Evolutionary conservation across 225 moss, liverwort and hornwort genomes (phyloP).

Genomic region (Physcomitrium patens): DNA sequence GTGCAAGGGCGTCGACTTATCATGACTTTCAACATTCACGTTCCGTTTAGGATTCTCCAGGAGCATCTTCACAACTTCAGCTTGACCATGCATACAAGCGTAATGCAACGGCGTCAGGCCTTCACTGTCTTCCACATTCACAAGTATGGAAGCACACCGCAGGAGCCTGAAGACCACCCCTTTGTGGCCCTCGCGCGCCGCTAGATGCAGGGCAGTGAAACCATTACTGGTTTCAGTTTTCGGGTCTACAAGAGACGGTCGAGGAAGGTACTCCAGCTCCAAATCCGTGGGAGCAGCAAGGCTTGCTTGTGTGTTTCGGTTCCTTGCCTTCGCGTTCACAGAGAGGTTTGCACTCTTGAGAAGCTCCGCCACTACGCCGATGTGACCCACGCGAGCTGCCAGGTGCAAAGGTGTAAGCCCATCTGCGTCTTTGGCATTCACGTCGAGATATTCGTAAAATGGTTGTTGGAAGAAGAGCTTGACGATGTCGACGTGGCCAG

Average conservation of each 20-base stretch:
- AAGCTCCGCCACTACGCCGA: conserved; percentile 46
- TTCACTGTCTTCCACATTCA: conserved; percentile 43
- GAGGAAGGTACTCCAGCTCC: conserved; percentile 48
- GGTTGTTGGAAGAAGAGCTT: conserved; percentile 42
- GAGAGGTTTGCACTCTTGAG: conserved; percentile 44
- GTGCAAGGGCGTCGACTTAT: conserved; percentile 53
- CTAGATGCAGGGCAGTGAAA: conserved; percentile 54
- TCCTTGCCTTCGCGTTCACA: conserved; percentile 47
- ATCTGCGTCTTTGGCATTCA: conserved; percentile 46
- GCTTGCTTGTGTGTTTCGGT: conserved; percentile 37
- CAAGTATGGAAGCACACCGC: conserved; percentile 26
- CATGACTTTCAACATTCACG: conserved; percentile 40
- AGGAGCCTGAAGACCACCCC: conserved; percentile 34
- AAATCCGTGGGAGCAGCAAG: conserved; percentile 41
- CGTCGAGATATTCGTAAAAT: conserved; percentile 43
- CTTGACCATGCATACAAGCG: conserved; percentile 39
- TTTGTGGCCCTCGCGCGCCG: conserved; percentile 51
- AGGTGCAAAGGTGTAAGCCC: conserved; percentile 54
- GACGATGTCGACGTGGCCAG: conserved; percentile 41
- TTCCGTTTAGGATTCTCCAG: conserved; percentile 35
- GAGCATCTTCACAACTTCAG: conserved; percentile 42
- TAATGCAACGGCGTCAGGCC: conserved; percentile 55
- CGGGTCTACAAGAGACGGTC: conserved; percentile 47
- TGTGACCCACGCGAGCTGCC: conserved; percentile 42
- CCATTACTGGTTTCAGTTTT: conserved; percentile 25